Evolutionary conservation across 2,329 filamentous ascomycete species (phyloP), one percentile per base, ranked within the genome.

Genomic region (Dichotomopilus funicola): DNA sequence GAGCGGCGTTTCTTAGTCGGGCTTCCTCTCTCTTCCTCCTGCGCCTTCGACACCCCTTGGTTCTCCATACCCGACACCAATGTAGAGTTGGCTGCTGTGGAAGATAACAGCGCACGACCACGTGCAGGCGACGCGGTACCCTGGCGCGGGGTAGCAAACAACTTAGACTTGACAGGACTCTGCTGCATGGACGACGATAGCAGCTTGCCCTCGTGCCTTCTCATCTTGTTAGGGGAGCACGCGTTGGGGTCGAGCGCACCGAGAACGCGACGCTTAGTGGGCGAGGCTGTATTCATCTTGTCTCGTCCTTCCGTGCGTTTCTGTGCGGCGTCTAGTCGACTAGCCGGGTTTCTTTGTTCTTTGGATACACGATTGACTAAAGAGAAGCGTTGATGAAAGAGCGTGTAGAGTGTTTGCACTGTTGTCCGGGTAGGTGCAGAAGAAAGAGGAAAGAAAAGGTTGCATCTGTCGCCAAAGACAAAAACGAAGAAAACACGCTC

Each of bases 261-360:
- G 42, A 79, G 73, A 59, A 73, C 75, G 73, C 76, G 76, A 73
- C 75, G 70, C 65, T 76, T 78, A 40, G 65, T 59, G 9, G 75
- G 75, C 43, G 71, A 69, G 27, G 66, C 68, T 36, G 66, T 58
- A 34, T 62, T 54, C 61, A 63, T 63, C 51, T 56, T 53, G 36
- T 11, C 8, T 38, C 27, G n/a, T 37, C 8, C 37, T 51, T 33
- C 33, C 1, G 33, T 8, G 44, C 35, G 44, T 11, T 11, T n/a
- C 6, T 42, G 40, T 27, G 19, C 19, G 19, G 19, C 19, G 19
- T 27, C 19, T 27, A 27, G 19, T 27, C 19, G 19, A 27, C 19
- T 27, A 27, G 19, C 19, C 19, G 19, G 19, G 19, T 27, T 27
- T 27, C 19, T 27, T 27, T 27, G 19, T 27, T 27, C 19, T 27